Evolutionary conservation across 306 rosid genomes (phyloP), one percentile per base, ranked within the genome.

Genomic region (Dryas octopetala): DNA sequence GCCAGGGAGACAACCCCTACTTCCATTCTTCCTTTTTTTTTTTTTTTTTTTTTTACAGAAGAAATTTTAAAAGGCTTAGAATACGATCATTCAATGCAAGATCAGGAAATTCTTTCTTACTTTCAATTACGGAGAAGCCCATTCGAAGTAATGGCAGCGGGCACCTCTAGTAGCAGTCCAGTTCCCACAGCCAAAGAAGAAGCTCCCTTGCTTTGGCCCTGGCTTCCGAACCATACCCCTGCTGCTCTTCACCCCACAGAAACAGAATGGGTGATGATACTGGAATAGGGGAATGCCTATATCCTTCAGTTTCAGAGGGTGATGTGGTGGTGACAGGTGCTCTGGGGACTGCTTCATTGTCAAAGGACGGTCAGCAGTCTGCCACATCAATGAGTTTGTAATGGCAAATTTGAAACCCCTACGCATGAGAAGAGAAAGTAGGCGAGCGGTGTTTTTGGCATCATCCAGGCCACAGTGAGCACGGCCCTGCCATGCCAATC

Each of bases 381-480:
- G 91, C 89, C 93, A 87, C 88, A 85, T 50, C 65, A 90, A 60
- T 55, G 91, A 82, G 79, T 83, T 93, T 81, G 98, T 93, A 66
- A 93, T 86, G 45, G 97, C 79, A 16, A 93, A 86, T 65, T 69
- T 91, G 83, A 89, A 93, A 73, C 98, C 97, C 74, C 85, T 76
- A 54, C 45, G 82, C 98, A 93, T 91, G 69, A 93, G 90, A 43
- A 93, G 85, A 5, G 88, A 87, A 52, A 93, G 89, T 23, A 93
- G 81, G 64, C 86, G 90, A 80, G 98, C 98, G 2, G 97, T 93
- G 69, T 93, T 93, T 88, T 86, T 93, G 52, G 98, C 97, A 79
- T 93, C 97, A 78, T 93, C 98, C 51, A 93, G 88, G 81, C 97
- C 98, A 74, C 98, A 91, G 80, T 93, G 98, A 75, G 97, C 86